phyloP scores from a whole-genome alignment of 202 grass and related monocot genomes.

The Saccharum hybrid region DNA sequence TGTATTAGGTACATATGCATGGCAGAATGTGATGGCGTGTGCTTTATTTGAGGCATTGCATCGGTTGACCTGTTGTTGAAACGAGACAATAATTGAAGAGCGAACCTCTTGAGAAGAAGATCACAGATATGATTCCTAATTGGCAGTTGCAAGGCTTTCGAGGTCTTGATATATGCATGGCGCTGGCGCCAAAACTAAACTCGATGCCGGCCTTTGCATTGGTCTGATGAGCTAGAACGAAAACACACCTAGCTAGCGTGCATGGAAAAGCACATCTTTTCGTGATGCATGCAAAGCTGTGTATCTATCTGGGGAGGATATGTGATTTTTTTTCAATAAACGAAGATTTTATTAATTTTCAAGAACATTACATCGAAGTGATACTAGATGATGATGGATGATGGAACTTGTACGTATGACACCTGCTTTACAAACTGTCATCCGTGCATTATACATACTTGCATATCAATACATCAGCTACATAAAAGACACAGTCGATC shows the following conservation, averaged over 20 bases:
- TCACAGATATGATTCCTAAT: slow-evolving; percentile 51
- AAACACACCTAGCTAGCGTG: not conserved
- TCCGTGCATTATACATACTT: too few relatives aligned
- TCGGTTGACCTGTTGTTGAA: slow-evolving; percentile 30
- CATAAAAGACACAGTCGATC: too few relatives aligned
- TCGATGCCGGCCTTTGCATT: not conserved
- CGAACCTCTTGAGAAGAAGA: slow-evolving; percentile 34
- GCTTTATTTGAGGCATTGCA: slow-evolving; percentile 28
- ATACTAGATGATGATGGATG: not conserved
- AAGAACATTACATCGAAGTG: too few relatives aligned
- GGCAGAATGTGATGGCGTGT: slow-evolving; percentile 13
- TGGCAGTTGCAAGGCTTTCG: slow-evolving; percentile 17
- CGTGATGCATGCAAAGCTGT: slow-evolving; percentile 25
- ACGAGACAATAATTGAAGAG: slow-evolving; percentile 38
- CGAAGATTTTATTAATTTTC: too few relatives aligned
- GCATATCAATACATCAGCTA: too few relatives aligned
- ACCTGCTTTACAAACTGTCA: not conserved
- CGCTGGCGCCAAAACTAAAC: not conserved
- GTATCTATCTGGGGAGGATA: slow-evolving; percentile 9
- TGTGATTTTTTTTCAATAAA: too few relatives aligned
- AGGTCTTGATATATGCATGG: slow-evolving; percentile 10
- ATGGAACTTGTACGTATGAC: not conserved
- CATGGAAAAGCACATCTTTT: slow-evolving; percentile 24
- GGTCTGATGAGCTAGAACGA: slow-evolving; percentile 4
- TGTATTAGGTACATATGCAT: not conserved